These are phyloP conservation scores for Heliosperma pusillum DNA, from an alignment of 148 eudicot genomes.

Conservation along the genomic window DNA sequence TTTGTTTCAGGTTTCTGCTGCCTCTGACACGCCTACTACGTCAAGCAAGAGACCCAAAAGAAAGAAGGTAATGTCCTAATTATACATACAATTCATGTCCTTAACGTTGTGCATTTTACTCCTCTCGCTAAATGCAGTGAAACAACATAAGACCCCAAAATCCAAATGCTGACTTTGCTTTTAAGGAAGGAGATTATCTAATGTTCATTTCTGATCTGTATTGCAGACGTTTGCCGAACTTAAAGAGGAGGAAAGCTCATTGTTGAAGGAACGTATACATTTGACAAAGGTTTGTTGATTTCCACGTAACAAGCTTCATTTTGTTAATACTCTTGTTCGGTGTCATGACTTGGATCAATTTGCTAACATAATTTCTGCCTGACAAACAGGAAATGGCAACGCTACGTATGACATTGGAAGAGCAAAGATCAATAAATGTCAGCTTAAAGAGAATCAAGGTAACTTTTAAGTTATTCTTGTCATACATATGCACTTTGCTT, in stretches of 20 bases:
- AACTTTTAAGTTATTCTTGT: neutral
- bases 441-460: constrained; percentile 65
- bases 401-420: constrained; percentile 34
- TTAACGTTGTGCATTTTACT: neutral
- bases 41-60: constrained; percentile 46
- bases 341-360: neutral
- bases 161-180: no score
- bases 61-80: constrained; percentile 42
- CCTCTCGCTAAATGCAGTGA: no score
- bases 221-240: constrained; percentile 58
- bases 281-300: constrained; percentile 41
- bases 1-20: constrained; percentile 37
- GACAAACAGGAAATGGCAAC: constrained; percentile 44
- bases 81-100: no score
- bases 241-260: constrained; percentile 49
- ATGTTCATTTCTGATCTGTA: neutral
- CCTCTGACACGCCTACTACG: constrained; percentile 33
- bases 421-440: constrained; percentile 44
- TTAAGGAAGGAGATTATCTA: no score
- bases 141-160: no score
- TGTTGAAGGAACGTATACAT: constrained; percentile 45
- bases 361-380: constrained; percentile 7
- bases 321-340: neutral
- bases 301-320: neutral
- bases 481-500: no score